Evolutionary conservation across 2,329 filamentous ascomycete genomes (phyloP).

Genomic region (Alternaria solani): DNA sequence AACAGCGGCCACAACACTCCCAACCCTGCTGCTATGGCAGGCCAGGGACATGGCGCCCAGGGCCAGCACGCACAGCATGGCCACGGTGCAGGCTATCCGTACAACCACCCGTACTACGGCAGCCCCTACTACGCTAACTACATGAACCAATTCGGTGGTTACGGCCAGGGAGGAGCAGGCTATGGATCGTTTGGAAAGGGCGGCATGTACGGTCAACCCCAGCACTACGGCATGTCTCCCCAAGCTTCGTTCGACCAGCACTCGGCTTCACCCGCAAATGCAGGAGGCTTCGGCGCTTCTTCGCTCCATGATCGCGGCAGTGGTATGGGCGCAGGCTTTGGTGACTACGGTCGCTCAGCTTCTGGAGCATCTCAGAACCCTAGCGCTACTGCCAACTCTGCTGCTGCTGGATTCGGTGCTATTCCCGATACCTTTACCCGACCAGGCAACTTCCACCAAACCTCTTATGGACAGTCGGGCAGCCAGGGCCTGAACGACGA

Average conservation of each 20-base stretch:
- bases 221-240: conserved; percentile 66
- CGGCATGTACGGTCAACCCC: conserved; percentile 69
- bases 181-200: conserved; percentile 63
- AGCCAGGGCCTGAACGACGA: conserved; percentile 61
- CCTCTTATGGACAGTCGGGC: conserved; percentile 57
- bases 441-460: conserved; percentile 63
- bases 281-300: conserved; percentile 59
- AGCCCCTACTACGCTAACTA: conserved; percentile 70
- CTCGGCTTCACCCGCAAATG: conserved; percentile 69
- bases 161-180: conserved; percentile 57
- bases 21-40: conserved; percentile 74
- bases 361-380: conserved; percentile 66
- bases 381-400: conserved; percentile 58
- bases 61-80: conserved; percentile 57
- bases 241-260: conserved; percentile 68
- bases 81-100: conserved; percentile 51
- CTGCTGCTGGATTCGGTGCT: conserved; percentile 58
- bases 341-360: conserved; percentile 67
- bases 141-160: conserved; percentile 68
- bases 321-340: conserved; percentile 60
- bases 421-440: conserved; percentile 69
- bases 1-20: conserved; percentile 92
- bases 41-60: conserved; percentile 60
- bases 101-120: conserved; percentile 68
- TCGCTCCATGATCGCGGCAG: conserved; percentile 58